Percentiles rank a stretch among this genome's conserved stretches.
These are phyloP conservation scores for Piper betle DNA, from an alignment of 164 flowering plant species.

Conservation along the genomic window DNA sequence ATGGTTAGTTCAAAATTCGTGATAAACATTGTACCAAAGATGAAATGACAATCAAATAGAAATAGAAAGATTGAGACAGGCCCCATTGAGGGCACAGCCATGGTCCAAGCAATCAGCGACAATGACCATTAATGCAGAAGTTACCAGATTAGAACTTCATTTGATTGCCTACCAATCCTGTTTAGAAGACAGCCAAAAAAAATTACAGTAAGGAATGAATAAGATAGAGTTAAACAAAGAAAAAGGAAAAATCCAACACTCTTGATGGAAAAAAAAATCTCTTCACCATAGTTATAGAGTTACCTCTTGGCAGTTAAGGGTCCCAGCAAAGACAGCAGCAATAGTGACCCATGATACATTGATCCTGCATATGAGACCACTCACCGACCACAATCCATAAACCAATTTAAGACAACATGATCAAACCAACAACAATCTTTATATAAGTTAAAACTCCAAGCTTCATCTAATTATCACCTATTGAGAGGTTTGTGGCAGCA, in stretches of 20 bases:
- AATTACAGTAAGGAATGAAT: background rate
- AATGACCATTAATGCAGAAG: background rate
- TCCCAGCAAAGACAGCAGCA: constrained; percentile 65
- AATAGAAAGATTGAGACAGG: too few species aligned
- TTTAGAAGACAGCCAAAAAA: constrained; percentile 1
- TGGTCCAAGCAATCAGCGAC: background rate
- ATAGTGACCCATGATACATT: constrained; percentile 94
- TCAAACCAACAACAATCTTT: background rate
- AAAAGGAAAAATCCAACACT: background rate
- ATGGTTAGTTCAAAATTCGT: too few species aligned
- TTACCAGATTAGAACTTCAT: constrained; percentile 63
- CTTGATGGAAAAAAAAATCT: background rate
- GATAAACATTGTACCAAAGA: too few species aligned
- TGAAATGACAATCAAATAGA: too few species aligned
- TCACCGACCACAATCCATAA: background rate
- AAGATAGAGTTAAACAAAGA: background rate
- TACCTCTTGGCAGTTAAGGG: constrained; percentile 75
- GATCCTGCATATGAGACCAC: constrained; percentile 48
- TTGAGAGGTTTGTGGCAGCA: too few species aligned
- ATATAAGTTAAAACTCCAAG: too few species aligned
- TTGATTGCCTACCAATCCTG: constrained; percentile 59
- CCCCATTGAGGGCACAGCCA: background rate
- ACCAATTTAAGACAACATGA: too few species aligned
- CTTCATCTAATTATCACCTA: too few species aligned
- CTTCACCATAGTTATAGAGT: background rate